These are phyloP conservation scores for Terfezia boudieri DNA, from an alignment of 495 filamentous ascomycete species.

Conservation along the genomic window DNA sequence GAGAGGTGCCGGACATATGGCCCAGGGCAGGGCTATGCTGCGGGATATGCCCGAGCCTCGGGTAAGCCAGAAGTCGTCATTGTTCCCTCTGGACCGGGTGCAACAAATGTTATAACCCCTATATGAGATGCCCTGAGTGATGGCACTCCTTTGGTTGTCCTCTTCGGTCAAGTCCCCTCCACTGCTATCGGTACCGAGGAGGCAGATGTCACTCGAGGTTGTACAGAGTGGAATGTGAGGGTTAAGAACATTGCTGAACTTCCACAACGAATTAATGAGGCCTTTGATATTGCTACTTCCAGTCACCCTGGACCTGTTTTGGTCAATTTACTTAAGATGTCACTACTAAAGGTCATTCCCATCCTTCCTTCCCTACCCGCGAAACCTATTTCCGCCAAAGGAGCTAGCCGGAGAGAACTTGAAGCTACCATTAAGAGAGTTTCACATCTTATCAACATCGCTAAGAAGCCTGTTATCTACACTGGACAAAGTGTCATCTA, in stretches of 20 bases:
- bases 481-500: constrained; percentile 49
- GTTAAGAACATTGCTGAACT: constrained; percentile 57
- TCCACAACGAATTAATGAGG: constrained; percentile 54
- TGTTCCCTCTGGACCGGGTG: constrained; percentile 57
- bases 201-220: constrained; percentile 49
- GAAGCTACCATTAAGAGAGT: constrained; percentile 37
- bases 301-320: constrained; percentile 59
- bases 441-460: constrained; percentile 43
- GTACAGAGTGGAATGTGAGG: constrained; percentile 76
- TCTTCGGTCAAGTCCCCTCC: constrained; percentile 54
- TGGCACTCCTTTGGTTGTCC: constrained; percentile 58
- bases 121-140: constrained; percentile 62
- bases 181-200: constrained; percentile 56
- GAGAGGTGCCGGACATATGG: constrained; percentile 66
- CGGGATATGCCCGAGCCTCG: constrained; percentile 52
- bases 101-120: constrained; percentile 58
- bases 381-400: constrained; percentile 38
- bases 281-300: constrained; percentile 63
- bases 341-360: constrained; percentile 49
- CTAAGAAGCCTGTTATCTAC: constrained; percentile 58
- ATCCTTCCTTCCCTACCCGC: constrained; percentile 37
- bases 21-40: too few relatives aligned
- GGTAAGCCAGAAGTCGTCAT: constrained; percentile 58
- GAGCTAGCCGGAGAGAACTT: constrained; percentile 35
- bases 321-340: constrained; percentile 60